Percentiles rank a stretch among this genome's conserved stretches.
phyloP scores from a whole-genome alignment of 148 eudicot genomes.

The Rhododendron simsii region DNA sequence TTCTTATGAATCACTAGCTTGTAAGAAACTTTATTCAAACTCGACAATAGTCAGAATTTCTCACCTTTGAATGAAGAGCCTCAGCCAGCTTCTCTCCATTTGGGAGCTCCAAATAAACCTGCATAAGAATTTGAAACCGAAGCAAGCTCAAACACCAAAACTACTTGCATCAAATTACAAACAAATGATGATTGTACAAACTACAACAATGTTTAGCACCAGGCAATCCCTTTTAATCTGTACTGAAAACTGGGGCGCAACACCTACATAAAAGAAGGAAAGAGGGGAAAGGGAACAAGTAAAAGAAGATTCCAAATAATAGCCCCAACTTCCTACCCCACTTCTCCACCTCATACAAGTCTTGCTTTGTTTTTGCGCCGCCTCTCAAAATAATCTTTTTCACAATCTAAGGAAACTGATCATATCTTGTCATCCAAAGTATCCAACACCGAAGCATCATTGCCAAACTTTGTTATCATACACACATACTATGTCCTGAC shows the following conservation, averaged over 20 bases:
- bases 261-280: neutral
- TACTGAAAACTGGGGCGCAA: neutral
- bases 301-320: neutral
- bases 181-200: neutral
- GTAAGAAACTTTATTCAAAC: neutral
- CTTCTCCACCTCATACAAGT: neutral
- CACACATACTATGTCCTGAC: neutral
- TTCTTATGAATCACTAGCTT: conserved; percentile 7
- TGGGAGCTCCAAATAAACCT: conserved; percentile 93
- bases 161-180: neutral
- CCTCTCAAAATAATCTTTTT: neutral
- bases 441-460: neutral
- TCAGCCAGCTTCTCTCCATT: conserved; percentile 71
- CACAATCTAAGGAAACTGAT: neutral
- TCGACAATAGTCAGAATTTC: neutral
- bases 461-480: neutral
- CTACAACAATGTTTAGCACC: neutral
- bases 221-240: neutral
- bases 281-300: neutral
- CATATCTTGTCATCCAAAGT: neutral
- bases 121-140: conserved; percentile 16
- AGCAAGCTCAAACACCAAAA: conserved; percentile 9
- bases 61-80: conserved; percentile 74
- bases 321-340: neutral
- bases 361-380: neutral